These are phyloP conservation scores for Spergularia azorica DNA, from an alignment of 179 eudicot genomes.

Conservation along the genomic window DNA sequence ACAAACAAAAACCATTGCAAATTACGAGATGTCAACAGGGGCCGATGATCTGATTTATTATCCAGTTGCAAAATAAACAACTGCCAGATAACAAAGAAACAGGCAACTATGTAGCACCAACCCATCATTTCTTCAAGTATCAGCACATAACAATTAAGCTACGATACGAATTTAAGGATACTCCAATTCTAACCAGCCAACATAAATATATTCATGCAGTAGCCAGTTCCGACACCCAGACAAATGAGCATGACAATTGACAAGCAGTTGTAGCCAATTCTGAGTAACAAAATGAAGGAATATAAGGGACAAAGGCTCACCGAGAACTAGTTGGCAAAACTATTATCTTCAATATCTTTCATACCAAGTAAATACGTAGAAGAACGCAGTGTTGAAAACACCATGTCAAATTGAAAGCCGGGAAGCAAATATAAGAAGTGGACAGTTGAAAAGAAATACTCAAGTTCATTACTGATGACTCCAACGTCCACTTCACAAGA, in stretches of 20 bases:
- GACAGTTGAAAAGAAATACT: background rate
- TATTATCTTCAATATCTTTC: background rate
- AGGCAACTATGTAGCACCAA: background rate
- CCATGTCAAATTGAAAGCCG: background rate
- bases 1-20: conserved; percentile 13
- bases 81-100: background rate
- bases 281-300: background rate
- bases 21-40: conserved; percentile 9
- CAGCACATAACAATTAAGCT: background rate
- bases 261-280: background rate
- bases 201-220: background rate
- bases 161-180: background rate
- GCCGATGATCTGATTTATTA: background rate
- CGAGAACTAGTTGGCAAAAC: background rate
- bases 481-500: background rate
- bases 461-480: background rate
- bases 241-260: background rate
- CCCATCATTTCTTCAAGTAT: background rate
- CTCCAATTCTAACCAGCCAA: background rate
- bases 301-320: background rate
- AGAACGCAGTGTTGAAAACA: background rate
- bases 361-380: background rate
- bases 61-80: conserved; percentile 3
- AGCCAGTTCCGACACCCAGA: background rate
- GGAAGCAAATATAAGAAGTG: background rate